phyloP scores from a whole-genome alignment of 805 yeast genomes.

The Cyberlindnera xishuangbannaensis region DNA sequence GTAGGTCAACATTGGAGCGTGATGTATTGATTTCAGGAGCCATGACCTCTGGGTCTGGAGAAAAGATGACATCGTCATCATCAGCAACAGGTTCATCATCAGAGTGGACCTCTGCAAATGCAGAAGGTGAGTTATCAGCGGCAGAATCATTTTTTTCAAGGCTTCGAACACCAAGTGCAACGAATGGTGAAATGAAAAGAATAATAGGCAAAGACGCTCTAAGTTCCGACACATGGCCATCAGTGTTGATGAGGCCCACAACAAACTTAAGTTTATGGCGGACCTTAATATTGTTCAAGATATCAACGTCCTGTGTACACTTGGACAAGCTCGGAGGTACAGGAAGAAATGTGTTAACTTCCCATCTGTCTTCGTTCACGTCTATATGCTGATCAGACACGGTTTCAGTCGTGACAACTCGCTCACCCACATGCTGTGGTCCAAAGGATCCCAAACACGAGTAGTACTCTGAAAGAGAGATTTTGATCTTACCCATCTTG shows the following conservation, averaged over 20 bases:
- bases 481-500: conserved; percentile 64
- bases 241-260: conserved; percentile 75
- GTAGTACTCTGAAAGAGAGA: conserved; percentile 63
- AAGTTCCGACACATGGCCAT: conserved; percentile 88
- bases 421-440: conserved; percentile 55
- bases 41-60: conserved; percentile 28
- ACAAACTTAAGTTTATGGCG: conserved; percentile 84
- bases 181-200: conserved; percentile 75
- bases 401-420: conserved; percentile 49
- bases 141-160: conserved; percentile 21
- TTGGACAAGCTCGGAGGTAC: conserved; percentile 70
- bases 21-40: conserved; percentile 5
- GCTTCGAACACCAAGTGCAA: conserved; percentile 54
- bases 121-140: conserved; percentile 17
- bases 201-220: conserved; percentile 85
- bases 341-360: conserved; percentile 49
- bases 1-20: conserved; percentile 13
- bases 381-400: conserved; percentile 28
- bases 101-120: conserved; percentile 24
- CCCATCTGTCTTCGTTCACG: conserved; percentile 61
- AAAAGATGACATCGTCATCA: conserved; percentile 37
- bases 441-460: conserved; percentile 55
- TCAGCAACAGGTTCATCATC: conserved; percentile 22
- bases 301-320: conserved; percentile 83
- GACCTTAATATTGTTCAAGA: conserved; percentile 65